Conservation (phyloP, 306 rosid species). For the Pachyrhizus erosus region DNA sequence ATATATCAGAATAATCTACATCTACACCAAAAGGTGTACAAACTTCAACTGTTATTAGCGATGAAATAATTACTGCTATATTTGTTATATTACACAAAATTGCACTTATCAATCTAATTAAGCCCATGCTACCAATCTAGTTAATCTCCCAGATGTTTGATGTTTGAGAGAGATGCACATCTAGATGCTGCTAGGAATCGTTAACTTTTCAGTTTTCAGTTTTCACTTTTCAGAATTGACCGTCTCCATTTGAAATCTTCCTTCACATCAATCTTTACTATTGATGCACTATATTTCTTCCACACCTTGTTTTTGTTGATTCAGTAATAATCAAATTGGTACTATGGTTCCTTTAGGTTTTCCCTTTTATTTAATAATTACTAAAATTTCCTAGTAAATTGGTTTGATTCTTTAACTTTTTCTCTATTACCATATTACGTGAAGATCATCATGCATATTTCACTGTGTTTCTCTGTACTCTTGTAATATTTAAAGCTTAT, state of each 20-base stretch:
- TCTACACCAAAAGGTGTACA: neutral
- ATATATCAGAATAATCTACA: neutral
- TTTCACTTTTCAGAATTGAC: neutral
- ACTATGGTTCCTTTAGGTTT: neutral
- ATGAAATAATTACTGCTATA: neutral
- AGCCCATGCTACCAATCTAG: slow-evolving; percentile 3
- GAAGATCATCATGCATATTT: slow-evolving; percentile 18
- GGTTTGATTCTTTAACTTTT: slow-evolving; percentile 1
- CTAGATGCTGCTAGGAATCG: neutral
- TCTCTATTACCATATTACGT: neutral
- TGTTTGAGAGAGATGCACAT: neutral
- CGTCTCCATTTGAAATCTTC: slow-evolving; percentile 8
- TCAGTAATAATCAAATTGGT: slow-evolving; percentile 5
- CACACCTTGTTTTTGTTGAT: neutral
- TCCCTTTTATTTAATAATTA: neutral
- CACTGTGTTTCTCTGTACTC: slow-evolving; percentile 11
- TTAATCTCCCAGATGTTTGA: neutral
- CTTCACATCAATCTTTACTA: neutral
- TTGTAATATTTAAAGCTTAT: slow-evolving; percentile 25
- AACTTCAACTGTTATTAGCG: neutral
- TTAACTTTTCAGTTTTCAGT: neutral
- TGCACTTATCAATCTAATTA: neutral
- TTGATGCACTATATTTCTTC: neutral
- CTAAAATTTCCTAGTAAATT: neutral
- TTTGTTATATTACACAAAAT: neutral